Evolutionary conservation across 1,284 basidiomycete genomes (phyloP).

Genomic region (Wallemia hederae): DNA sequence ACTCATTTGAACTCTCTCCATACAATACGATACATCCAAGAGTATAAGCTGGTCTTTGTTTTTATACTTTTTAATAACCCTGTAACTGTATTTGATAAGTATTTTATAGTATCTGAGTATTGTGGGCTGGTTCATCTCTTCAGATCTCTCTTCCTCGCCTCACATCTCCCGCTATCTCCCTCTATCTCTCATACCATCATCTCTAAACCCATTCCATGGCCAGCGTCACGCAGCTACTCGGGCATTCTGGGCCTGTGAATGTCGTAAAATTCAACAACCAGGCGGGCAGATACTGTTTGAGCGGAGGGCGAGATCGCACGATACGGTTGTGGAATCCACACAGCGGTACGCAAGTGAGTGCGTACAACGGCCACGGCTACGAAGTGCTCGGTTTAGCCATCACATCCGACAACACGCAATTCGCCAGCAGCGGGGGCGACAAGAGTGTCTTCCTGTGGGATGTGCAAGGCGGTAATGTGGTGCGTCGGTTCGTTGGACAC

Average conservation of each 20-base stretch:
- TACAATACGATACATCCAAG: no score
- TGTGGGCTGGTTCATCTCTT: no score
- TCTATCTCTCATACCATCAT: not conserved
- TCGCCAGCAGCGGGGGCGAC: slow-evolving; percentile 81
- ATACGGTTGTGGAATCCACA: slow-evolving; percentile 74
- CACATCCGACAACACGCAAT: slow-evolving; percentile 80
- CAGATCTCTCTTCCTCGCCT: no score
- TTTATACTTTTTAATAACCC: no score
- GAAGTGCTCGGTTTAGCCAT: slow-evolving; percentile 70
- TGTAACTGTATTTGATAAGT: no score
- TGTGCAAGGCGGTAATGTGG: slow-evolving; percentile 54
- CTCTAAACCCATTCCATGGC: not conserved
- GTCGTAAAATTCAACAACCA: slow-evolving; percentile 63
- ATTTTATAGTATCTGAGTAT: no score
- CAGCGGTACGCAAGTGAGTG: slow-evolving; percentile 58
- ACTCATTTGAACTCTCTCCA: no score
- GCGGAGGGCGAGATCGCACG: slow-evolving; percentile 67
- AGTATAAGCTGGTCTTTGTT: no score
- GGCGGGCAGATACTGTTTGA: slow-evolving; percentile 54
- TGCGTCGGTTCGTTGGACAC: slow-evolving; percentile 56
- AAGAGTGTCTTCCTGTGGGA: slow-evolving; percentile 84
- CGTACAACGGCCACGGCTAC: slow-evolving; percentile 68
- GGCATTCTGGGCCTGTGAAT: slow-evolving; percentile 51
- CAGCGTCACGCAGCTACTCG: slow-evolving; percentile 9
- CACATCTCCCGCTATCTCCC: no score